Percentiles rank a stretch among this genome's conserved stretches.
Conservation (phyloP, 164 flowering plant genomes). For the Vitis rotundifolia region DNA sequence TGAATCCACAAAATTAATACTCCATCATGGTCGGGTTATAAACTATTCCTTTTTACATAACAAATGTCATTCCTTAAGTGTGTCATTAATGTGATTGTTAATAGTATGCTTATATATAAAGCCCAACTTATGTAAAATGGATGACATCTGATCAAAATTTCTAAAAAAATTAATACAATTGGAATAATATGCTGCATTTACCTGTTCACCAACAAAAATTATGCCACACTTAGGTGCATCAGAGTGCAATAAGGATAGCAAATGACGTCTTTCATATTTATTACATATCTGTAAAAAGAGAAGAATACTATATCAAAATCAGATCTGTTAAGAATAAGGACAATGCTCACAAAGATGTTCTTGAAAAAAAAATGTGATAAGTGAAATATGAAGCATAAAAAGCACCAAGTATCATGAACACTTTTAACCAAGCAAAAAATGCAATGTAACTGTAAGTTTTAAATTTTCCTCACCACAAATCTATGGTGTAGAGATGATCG, state of each 20-base stretch:
- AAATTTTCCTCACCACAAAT: constrained; percentile 63
- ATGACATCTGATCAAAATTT: too few species aligned
- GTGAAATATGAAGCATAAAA: not conserved
- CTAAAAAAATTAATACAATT: too few species aligned
- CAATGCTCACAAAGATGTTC: not conserved
- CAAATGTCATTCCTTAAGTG: too few species aligned
- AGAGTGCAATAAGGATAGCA: constrained; percentile 51
- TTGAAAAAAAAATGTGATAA: not conserved
- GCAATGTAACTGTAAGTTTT: not conserved
- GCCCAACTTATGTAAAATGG: too few species aligned
- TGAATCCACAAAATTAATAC: too few species aligned
- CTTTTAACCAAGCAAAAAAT: not conserved
- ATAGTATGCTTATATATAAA: too few species aligned
- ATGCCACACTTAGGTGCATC: constrained; percentile 80
- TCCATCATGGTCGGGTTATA: too few species aligned
- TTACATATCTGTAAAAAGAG: constrained; percentile 51
- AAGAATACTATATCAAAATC: constrained; percentile 7
- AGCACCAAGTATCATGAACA: not conserved
- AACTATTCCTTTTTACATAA: too few species aligned
- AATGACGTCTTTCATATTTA: constrained; percentile 43
- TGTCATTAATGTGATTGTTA: too few species aligned
- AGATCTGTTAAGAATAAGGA: not conserved
- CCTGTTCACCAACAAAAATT: constrained; percentile 87
- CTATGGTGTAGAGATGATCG: constrained; percentile 72
- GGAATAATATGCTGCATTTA: constrained; percentile 17